Conservation (phyloP, 1,284 basidiomycete species). For the Mycena sp. region DNA sequence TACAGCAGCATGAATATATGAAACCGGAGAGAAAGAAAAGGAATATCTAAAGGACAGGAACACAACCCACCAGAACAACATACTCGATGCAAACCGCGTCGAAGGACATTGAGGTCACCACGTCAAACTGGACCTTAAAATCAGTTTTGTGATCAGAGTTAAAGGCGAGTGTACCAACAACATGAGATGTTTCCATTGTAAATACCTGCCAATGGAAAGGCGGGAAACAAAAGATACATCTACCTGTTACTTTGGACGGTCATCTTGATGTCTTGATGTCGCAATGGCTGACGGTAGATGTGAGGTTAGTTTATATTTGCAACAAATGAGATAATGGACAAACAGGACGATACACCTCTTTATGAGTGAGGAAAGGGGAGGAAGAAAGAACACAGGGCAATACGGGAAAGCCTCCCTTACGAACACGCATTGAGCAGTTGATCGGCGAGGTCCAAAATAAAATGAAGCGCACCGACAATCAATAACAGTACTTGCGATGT, state of each 20-base stretch:
- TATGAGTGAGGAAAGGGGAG: background rate
- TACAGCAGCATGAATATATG: background rate
- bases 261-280: background rate
- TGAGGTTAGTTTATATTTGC: background rate
- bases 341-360: background rate
- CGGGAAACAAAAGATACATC: background rate
- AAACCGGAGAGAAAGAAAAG: background rate
- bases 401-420: background rate
- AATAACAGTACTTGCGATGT: too few species aligned
- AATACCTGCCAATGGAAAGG: background rate
- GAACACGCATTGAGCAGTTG: background rate
- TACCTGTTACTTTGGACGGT: constrained; percentile 2
- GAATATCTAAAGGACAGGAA: background rate
- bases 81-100: background rate
- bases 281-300: background rate
- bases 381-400: background rate
- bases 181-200: background rate
- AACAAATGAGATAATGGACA: constrained; percentile 1
- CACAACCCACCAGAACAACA: background rate
- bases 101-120: background rate
- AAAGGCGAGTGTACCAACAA: background rate
- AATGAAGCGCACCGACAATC: background rate
- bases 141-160: background rate
- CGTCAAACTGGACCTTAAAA: background rate
- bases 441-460: too few species aligned